Percentiles rank a stretch among this genome's conserved stretches.
These are phyloP conservation scores for Fusarium lyarnte DNA, from an alignment of 2,329 filamentous ascomycete genomes.

Conservation along the genomic window DNA sequence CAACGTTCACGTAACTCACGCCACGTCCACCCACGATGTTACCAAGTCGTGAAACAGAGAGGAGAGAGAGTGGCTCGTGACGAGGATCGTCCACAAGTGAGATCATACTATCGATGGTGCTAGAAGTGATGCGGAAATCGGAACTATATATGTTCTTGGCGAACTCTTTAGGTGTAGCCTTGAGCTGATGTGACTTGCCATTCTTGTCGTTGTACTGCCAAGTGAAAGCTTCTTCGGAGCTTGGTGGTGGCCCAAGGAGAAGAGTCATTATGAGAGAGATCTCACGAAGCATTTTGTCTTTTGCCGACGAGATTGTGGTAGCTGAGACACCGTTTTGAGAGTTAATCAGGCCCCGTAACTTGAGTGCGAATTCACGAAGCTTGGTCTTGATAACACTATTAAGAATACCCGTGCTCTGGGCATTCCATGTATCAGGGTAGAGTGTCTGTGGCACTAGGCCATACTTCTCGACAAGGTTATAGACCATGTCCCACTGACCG, in stretches of 20 bases:
- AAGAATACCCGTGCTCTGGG: constrained; percentile 74
- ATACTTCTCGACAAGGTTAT: constrained; percentile 86
- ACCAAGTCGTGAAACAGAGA: constrained; percentile 81
- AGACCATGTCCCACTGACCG: constrained; percentile 93
- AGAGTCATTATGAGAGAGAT: constrained; percentile 85
- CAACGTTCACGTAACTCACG: constrained; percentile 85
- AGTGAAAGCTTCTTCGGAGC: constrained; percentile 72
- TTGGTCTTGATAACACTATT: constrained; percentile 83
- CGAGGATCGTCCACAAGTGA: constrained; percentile 88
- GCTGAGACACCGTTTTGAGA: constrained; percentile 45
- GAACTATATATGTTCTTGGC: constrained; percentile 72
- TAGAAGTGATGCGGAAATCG: constrained; percentile 66
- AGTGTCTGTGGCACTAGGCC: constrained; percentile 84
- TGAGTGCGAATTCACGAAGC: constrained; percentile 84
- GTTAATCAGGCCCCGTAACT: constrained; percentile 67
- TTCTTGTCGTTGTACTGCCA: constrained; percentile 83
- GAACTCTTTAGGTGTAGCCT: constrained; percentile 75
- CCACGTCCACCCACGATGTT: constrained; percentile 82
- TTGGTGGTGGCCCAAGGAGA: constrained; percentile 81
- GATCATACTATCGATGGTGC: constrained; percentile 74
- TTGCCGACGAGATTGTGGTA: constrained; percentile 60
- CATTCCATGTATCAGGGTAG: constrained; percentile 86
- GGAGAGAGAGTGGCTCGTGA: constrained; percentile 74
- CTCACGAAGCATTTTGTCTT: constrained; percentile 80
- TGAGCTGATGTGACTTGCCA: constrained; percentile 70